Evolutionary conservation across 495 filamentous ascomycete genomes (phyloP), one percentile per base, ranked within the genome.

Genomic region (Tuber indicum): DNA sequence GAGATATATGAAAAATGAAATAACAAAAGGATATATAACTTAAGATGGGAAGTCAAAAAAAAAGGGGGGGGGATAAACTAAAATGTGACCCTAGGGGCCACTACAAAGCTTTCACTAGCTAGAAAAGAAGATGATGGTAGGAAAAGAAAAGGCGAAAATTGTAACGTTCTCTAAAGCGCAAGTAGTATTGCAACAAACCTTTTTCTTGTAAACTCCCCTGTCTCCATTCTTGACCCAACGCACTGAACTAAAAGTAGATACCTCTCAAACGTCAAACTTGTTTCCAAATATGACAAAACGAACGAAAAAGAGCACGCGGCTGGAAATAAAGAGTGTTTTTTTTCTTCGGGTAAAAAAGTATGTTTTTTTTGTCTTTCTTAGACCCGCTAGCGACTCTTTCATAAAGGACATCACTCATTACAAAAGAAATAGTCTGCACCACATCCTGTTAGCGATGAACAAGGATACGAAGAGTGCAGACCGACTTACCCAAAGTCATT

Each of bases 211-310:
- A 14, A 72, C 73, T 49, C 36, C 46, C 16, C 62, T 45, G 12
- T 71, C 62, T 71, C 45, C 45, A 58, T 76, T 62, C 66, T 70
- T 71, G 49, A 70, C 16, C 62, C 72, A 49, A 47, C 72, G 74
- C 45, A 62, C 71, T 71, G 73, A 72, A 74, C 47, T 73, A 79
- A 79, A 77, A 75, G 75, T 75, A 80, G 73, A 79, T 73, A 80
- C 79, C 79, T 76, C 70, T 43, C 78, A 80, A 80, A 74, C 74
- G 73, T 74, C 78, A 76, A 80, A 80, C 78, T 74, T 74, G 77
- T 52, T 72, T 76, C 52, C 75, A 76, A 73, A 45, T 26, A 76
- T 76, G 26, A 66, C 70, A 43, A 76, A 80, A 80, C 75, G 75
- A 80, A 79, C 76, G 52, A 76, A 77, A 78, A 80, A 62, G 46